These are phyloP conservation scores for Kwoniella europaea DNA, from an alignment of 768 basidiomycete genomes.

Conservation along the genomic window DNA sequence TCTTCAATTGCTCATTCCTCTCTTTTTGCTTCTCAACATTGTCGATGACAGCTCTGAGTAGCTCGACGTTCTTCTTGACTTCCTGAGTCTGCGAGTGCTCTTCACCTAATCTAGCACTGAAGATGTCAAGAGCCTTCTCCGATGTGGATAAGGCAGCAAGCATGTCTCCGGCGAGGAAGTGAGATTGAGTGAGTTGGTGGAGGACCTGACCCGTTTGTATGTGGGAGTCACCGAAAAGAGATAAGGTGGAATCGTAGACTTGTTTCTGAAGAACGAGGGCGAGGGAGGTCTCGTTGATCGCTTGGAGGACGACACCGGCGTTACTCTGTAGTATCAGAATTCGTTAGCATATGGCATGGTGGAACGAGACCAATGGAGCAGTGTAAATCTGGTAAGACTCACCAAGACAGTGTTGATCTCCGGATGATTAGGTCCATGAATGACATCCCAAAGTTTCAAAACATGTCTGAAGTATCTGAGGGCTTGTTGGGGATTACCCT, in stretches of 20 bases:
- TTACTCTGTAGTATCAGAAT: constrained; percentile 42
- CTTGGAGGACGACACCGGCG: constrained; percentile 57
- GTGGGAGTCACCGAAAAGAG: constrained; percentile 57
- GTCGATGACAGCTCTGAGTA: constrained; percentile 55
- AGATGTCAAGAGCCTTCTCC: constrained; percentile 54
- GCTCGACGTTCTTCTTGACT: constrained; percentile 56
- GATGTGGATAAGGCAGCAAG: constrained; percentile 50
- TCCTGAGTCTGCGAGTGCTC: constrained; percentile 58
- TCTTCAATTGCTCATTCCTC: constrained; percentile 46
- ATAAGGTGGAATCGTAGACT: constrained; percentile 45
- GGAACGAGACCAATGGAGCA: background rate
- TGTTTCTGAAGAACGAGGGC: constrained; percentile 55
- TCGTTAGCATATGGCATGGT: constrained; percentile 1
- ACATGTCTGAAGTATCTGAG: constrained; percentile 59
- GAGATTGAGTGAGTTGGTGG: constrained; percentile 58
- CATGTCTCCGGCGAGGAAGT: constrained; percentile 58
- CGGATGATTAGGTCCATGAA: constrained; percentile 60
- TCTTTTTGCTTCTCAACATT: constrained; percentile 47
- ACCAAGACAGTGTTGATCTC: constrained; percentile 58
- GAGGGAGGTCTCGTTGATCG: constrained; percentile 44
- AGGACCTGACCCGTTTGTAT: constrained; percentile 57
- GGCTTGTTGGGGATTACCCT: constrained; percentile 56
- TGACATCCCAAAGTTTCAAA: constrained; percentile 57
- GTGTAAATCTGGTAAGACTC: constrained; percentile 22
- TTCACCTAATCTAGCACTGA: constrained; percentile 54